Evolutionary conservation across 2,329 filamentous ascomycete species (phyloP), one percentile per base, ranked within the genome.

Genomic region (Alternaria longipes): DNA sequence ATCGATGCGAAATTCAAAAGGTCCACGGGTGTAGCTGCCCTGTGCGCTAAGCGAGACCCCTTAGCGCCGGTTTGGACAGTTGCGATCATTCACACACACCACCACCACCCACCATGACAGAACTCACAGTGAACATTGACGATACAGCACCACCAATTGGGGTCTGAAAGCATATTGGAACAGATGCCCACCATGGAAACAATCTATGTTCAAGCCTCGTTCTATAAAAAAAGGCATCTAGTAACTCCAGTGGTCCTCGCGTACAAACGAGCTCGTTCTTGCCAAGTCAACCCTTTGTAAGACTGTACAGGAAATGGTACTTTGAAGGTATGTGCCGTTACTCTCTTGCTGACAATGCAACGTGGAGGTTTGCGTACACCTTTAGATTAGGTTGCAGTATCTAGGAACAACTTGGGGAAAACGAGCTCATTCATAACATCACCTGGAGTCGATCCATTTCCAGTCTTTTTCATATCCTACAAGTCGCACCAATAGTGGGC

Each of bases 21-120:
- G 32, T 36, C 32, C 14, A 36, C 52, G 30, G 52, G 60, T 60
- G 60, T 54, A 50, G 57, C 57, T 52, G 54, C 44, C 26, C 49
- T 16, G 56, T 45, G 34, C 42, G 55, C 56, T 59, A 62, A 62
- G 60, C 60, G 56, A 62, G 56, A 28, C 22, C 18, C 54, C 26
- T 55, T 62, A 58, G 56, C 62, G 49, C 60, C 53, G 14, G 57
- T 51, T 26, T 26, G 6, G 24, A 26, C 57, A 50, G 45, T 41
- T 41, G 50, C 30, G 30, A 12, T 32, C 30, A 32, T 32, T 36
- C 32, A 36, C 12, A 6, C 11, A 8, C n/a, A 22, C 5, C 26
- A 56, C 18, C 58, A 60, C 24, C 46, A 56, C 32, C 18, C 28
- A 11, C 28, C 11, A 30, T 11, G 9, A 57, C 32, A 5, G 16